Base-by-base conservation (phyloP, 148 eudicot species). In the Dysphania ambrosioides region DNA sequence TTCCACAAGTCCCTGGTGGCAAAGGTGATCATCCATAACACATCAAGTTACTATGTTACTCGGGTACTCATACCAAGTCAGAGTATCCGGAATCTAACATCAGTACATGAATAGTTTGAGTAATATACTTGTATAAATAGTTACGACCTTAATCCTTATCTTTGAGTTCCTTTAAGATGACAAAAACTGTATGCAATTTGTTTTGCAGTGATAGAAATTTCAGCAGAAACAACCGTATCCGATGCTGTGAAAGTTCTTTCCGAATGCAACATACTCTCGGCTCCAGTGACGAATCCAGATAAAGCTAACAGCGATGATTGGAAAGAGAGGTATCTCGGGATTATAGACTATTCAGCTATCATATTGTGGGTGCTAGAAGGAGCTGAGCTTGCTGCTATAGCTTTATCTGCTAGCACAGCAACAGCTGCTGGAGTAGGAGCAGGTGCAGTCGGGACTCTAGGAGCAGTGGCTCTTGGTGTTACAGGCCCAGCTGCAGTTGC, bases 361-460 rank as follows among this genome's bases (percentile, higher is more conserved):
- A 84, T 95, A 40, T 73, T 92, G 61, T 95, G 96, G 96, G 96
- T 95, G 76, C 80, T 95, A 21, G 96, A 95, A 81, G 83, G 82
- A 53, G 98, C 97, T 4, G 97, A 88, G 59, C 36, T 90, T 1
- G 96, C 93, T 0, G 96, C 96, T 0, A 87, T 86, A 23, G 93
- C 97, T 42, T 76, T 91, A 72, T 84, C 98, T n/a, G 96, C 96
- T 32, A 86, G 82, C 69, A 77, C 95, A 5, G 96, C 98, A 1
- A 84, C 93, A 0, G 98, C 93, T 35, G 97, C 96, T 68, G 98
- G 98, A 41, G 78, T 91, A 1, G 90, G 97, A 55, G 95, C 93
- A 0, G 98, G 97, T 61, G 91, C 98, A n/a, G 89, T 86, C 30
- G 93, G 96, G 11, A 81, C 93, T 10, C 76, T 94, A 9, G 97